Percentiles rank a stretch among this genome's conserved stretches.
Evolutionary conservation across 2,329 filamentous ascomycete species (phyloP).

Genomic region (Scytalidium lignicola): DNA sequence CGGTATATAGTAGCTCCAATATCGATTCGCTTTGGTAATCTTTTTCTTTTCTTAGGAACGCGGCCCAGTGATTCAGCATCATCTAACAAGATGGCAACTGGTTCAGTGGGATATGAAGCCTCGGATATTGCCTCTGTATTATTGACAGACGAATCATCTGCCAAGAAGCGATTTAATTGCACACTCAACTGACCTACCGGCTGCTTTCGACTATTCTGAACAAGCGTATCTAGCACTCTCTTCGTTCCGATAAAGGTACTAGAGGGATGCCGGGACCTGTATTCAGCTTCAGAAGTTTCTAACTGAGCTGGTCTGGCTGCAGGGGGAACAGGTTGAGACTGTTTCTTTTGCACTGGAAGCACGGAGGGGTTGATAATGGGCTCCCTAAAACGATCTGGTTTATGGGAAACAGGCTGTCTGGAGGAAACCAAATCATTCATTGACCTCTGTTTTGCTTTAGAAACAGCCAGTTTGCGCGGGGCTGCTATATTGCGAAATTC

Average conservation of each 20-base stretch:
- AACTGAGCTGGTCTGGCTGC: conserved; percentile 47
- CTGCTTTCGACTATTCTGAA: conserved; percentile 34
- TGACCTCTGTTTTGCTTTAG: conserved; percentile 15
- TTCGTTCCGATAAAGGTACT: conserved; percentile 46
- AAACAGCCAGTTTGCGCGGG: conserved; percentile 15
- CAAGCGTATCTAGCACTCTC: conserved; percentile 49
- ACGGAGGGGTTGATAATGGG: neutral
- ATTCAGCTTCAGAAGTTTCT: conserved; percentile 39
- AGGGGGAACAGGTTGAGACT: conserved; percentile 14
- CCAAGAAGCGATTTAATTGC: conserved; percentile 33
- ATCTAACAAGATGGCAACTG: neutral
- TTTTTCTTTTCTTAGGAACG: conserved; percentile 13
- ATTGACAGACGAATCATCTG: conserved; percentile 14
- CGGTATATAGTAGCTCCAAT: conserved; percentile 26
- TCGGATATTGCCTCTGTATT: conserved; percentile 8
- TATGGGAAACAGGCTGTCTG: conserved; percentile 1
- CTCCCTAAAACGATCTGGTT: neutral
- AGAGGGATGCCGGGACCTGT: conserved; percentile 23
- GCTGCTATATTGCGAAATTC: neutral
- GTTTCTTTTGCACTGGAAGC: conserved; percentile 4
- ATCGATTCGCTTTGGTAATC: conserved; percentile 23
- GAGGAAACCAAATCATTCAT: conserved; percentile 28
- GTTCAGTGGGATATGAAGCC: neutral
- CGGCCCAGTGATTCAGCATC: neutral
- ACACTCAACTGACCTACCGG: conserved; percentile 23